phyloP scores from a whole-genome alignment of 2,329 filamentous ascomycete genomes.

The Alternaria brassicae region DNA sequence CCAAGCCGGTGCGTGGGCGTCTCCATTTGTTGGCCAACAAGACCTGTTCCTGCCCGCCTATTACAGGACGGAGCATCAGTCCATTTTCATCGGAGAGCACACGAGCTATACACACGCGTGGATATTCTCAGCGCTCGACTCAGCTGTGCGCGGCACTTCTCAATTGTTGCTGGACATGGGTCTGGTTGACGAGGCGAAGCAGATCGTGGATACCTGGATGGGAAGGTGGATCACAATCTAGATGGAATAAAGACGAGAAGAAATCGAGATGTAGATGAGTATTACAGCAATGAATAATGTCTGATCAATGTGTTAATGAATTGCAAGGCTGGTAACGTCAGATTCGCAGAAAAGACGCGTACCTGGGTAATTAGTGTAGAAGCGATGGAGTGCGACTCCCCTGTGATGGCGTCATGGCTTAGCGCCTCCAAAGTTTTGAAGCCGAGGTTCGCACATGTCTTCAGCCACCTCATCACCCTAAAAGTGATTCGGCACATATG shows the following conservation, averaged over 20 bases:
- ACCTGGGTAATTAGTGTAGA: not conserved
- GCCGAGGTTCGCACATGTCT: not conserved
- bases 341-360: not conserved
- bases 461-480: not conserved
- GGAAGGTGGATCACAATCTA: conserved; percentile 64
- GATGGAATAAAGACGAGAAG: conserved; percentile 7
- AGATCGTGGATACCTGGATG: conserved; percentile 71
- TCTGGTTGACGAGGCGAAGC: conserved; percentile 73
- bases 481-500: not conserved
- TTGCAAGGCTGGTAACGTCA: not conserved
- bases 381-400: conserved; percentile 2
- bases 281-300: not conserved
- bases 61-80: conserved; percentile 71
- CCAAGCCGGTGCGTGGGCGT: conserved; percentile 68
- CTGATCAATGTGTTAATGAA: not conserved
- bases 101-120: conserved; percentile 70
- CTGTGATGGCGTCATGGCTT: conserved; percentile 7
- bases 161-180: conserved; percentile 70
- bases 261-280: not conserved
- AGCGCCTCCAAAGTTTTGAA: not conserved
- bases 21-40: conserved; percentile 69
- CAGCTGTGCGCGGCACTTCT: conserved; percentile 68
- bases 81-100: conserved; percentile 64
- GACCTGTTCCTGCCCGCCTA: conserved; percentile 75
- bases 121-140: conserved; percentile 72